Conservation (phyloP, 2,329 filamentous ascomycete species). For the Fusarium luffae region DNA sequence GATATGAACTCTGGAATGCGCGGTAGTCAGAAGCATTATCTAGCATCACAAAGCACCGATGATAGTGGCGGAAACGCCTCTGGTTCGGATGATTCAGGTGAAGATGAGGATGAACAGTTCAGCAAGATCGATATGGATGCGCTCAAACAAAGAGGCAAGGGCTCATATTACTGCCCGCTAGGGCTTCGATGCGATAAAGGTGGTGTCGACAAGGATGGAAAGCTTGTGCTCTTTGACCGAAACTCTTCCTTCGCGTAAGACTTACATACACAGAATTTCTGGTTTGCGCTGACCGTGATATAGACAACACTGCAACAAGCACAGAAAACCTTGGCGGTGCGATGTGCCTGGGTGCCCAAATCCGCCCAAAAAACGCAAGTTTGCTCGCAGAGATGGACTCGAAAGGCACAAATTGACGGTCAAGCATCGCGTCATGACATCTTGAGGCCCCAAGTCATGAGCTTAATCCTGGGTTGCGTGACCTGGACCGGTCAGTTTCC, state of each 20-base stretch:
- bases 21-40: constrained; percentile 40
- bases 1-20: constrained; percentile 40
- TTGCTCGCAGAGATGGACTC: constrained; percentile 56
- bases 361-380: constrained; percentile 55
- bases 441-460: constrained; percentile 35
- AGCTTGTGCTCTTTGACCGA: constrained; percentile 54
- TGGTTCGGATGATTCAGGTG: constrained; percentile 48
- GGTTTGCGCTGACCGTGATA: constrained; percentile 33
- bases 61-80: constrained; percentile 35
- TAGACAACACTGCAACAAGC: constrained; percentile 58
- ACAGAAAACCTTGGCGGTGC: constrained; percentile 56
- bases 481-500: constrained; percentile 43
- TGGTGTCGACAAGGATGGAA: constrained; percentile 54
- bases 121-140: constrained; percentile 53
- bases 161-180: constrained; percentile 52
- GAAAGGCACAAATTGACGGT: constrained; percentile 55
- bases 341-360: constrained; percentile 54
- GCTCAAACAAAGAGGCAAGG: constrained; percentile 55
- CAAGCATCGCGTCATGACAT: constrained; percentile 50
- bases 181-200: constrained; percentile 53
- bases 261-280: constrained; percentile 19
- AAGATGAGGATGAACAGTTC: constrained; percentile 52
- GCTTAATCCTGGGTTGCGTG: constrained; percentile 29
- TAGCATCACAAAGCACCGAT: constrained; percentile 36
- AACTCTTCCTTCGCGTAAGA: constrained; percentile 56